A percentile compares a stretch with the other conserved stretches of the same genome.
Conservation (phyloP, 306 rosid species). For the Vigna unguiculata region DNA sequence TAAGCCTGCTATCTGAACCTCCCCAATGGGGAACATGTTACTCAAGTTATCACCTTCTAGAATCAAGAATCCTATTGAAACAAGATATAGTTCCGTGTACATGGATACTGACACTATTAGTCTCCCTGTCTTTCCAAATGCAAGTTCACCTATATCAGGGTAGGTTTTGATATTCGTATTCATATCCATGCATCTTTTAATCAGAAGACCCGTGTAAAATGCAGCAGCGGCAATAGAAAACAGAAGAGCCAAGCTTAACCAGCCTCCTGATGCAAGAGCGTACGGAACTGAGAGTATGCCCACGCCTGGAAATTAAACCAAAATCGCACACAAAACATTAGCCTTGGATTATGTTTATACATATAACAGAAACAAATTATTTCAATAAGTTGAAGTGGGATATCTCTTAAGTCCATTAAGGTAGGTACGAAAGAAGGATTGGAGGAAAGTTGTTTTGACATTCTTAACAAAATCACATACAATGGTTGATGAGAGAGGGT, state of each 20-base stretch:
- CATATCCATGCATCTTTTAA: constrained; percentile 78
- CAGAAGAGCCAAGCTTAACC: constrained; percentile 72
- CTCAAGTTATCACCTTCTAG: constrained; percentile 83
- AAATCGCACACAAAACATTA: constrained; percentile 3
- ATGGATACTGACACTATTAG: constrained; percentile 57
- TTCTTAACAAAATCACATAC: neutral
- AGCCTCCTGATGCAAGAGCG: constrained; percentile 87
- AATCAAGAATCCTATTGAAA: constrained; percentile 78
- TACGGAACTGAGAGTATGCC: constrained; percentile 88
- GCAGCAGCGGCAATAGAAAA: constrained; percentile 55
- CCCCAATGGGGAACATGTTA: constrained; percentile 55
- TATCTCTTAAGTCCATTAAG: constrained; percentile 48
- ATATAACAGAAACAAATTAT: neutral
- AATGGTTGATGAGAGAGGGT: neutral
- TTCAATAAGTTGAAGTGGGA: neutral
- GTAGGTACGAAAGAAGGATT: constrained; percentile 23
- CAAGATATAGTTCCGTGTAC: constrained; percentile 79
- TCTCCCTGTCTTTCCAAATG: constrained; percentile 76
- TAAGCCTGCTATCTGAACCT: constrained; percentile 53
- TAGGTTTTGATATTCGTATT: constrained; percentile 63
- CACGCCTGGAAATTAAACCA: constrained; percentile 60
- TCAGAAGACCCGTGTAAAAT: constrained; percentile 69
- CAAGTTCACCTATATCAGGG: constrained; percentile 77
- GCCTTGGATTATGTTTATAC: neutral
- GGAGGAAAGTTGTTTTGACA: neutral